phyloP scores from a whole-genome alignment of 2,329 filamentous ascomycete species.

The Penicillium sp. region DNA sequence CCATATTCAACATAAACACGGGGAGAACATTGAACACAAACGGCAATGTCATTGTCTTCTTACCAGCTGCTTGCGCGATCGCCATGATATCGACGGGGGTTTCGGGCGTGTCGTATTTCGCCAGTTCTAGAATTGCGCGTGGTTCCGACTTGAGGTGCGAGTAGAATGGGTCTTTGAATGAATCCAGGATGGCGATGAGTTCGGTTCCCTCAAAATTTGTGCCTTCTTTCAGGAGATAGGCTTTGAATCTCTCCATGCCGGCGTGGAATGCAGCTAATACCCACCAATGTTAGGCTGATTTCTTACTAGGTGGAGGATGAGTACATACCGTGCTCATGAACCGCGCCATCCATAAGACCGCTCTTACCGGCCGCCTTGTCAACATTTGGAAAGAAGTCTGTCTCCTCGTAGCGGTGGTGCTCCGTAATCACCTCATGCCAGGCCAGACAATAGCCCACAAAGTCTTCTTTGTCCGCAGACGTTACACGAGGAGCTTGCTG shows the following conservation, averaged over 20 bases:
- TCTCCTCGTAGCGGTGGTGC: neutral
- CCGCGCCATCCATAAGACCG: neutral
- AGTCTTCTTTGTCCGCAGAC: neutral
- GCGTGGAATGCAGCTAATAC: neutral
- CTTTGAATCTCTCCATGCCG: neutral
- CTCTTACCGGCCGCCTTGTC: neutral
- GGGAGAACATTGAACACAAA: slow-evolving; percentile 1
- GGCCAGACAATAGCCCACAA: neutral
- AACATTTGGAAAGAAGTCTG: neutral
- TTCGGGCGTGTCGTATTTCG: neutral
- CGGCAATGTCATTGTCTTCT: neutral
- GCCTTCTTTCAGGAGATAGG: neutral
- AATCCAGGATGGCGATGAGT: neutral
- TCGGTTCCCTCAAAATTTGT: neutral
- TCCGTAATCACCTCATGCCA: neutral
- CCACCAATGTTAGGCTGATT: neutral
- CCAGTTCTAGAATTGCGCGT: neutral
- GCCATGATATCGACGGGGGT: neutral
- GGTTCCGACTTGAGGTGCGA: neutral
- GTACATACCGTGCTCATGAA: neutral
- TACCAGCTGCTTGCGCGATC: neutral
- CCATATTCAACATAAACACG: slow-evolving; percentile 1
- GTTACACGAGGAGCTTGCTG: neutral
- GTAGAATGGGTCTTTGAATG: slow-evolving; percentile 3
- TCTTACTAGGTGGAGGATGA: neutral